Evolutionary conservation across 2,329 filamentous ascomycete genomes (phyloP), one percentile per base, ranked within the genome.

Genomic region (Stromatinia cepivora): DNA sequence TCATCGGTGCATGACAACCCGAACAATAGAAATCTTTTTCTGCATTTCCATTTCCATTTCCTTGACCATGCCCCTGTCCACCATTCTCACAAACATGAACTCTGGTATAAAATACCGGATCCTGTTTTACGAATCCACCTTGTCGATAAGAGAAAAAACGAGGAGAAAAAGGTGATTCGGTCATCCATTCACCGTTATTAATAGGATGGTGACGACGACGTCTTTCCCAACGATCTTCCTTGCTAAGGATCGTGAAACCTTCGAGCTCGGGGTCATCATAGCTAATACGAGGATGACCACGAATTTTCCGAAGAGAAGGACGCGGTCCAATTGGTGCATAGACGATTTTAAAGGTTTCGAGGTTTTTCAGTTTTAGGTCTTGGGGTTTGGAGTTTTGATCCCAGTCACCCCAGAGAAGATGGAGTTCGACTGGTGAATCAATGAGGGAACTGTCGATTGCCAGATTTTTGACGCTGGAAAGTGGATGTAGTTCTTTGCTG

Each of bases 341-440:
- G 48, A 64, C 61, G 25, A 64, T 64, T 10, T 64, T 64, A 4
- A 64, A 50, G n/a, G 61, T 64, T 39, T 52, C 34, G 9, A 64
- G 61, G 7, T 20, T 25, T 48, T 36, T 28, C 6, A 64, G 10
- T 34, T 64, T 64, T 7, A 64, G 17, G 28, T 64, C 61, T 10
- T 10, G n/a, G 9, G 46, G 31, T 22, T 39, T 42, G 25, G 46
- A 39, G 4, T 25, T 25, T 28, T 42, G 34, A 25, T 52, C 31
- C 61, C 61, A 64, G 39, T 64, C 61, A 9, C 61, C 61, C 61
- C 61, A 64, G 46, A 64, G n/a, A 5, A 64, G n/a, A 64, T 34
- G 61, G 1, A 64, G 61, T 42, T 64, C 61, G 15, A 64, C 52
- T n/a, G 61, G 61, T 20, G 61, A 64, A 42, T 52, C 61, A 17